Evolutionary conservation across 768 basidiomycete species (phyloP), one percentile per base, ranked within the genome.

Genomic region (Mycena polygramma): DNA sequence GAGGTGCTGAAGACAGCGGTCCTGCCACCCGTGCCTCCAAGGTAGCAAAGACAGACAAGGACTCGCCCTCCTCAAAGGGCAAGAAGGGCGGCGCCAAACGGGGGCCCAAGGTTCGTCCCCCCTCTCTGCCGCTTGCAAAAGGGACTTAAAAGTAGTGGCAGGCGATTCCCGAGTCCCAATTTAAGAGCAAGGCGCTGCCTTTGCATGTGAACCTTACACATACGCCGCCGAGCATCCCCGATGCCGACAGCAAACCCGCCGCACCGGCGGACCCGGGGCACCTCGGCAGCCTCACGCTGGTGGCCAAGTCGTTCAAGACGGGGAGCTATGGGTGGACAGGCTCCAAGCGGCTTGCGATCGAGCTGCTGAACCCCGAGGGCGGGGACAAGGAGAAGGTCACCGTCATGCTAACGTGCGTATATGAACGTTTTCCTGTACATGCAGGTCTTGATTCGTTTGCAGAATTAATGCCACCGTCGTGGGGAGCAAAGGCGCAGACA

Each of bases 291-390:
- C 77, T 90, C 24, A 86, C 87, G 0, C 83, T 94, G 9, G 73
- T 85, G 5, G 88, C 94, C 2, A 86, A 80, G 67, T 83, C 87
- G 46, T 94, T 95, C 79, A 75, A 83, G 17, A 94, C 93, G 0
- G 93, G 94, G 14, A 93, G 92, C 76, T 94, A 92, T 77, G 94
- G 94, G 20, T 95, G 94, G 94, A 95, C 94, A 78, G 94, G 91
- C 2, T 87, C 79, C 78, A 92, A 90, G 78, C 86, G 90, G 30
- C 79, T 94, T 68, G 85, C 83, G 1, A 84, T 95, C 59, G 91
- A 94, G 75, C 77, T 95, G 19, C 83, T 87, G 63, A 83, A 84
- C 64, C 76, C 81, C 0, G 86, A 88, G 19, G 84, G 79, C 17
- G 88, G 82, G 49, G 85, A 85, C 62, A 89, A 86, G 78, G 89